A percentile compares a stretch with the other conserved stretches of the same genome.
phyloP scores from a whole-genome alignment of 108 stramenopile genomes.

The Parietichytrium sp. region DNA sequence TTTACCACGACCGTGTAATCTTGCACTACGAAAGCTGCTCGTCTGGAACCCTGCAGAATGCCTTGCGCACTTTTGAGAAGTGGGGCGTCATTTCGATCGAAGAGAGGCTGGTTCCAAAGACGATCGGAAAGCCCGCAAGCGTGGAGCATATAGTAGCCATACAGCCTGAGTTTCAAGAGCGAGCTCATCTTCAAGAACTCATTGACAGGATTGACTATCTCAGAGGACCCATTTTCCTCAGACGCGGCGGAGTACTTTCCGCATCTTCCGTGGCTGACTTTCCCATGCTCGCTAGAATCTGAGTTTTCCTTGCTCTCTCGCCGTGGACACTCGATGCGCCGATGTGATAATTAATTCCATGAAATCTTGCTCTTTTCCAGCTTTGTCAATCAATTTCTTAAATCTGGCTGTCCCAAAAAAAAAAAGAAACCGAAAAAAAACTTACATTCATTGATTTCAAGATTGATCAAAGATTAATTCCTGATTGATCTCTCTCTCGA shows the following conservation, averaged over 20 bases:
- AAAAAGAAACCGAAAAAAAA: no score
- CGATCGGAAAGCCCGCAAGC: background rate
- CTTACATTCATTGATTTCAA: no score
- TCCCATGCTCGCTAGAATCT: constrained; percentile 14
- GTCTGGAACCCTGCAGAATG: constrained; percentile 14
- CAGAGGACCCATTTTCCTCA: background rate
- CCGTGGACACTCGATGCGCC: no score
- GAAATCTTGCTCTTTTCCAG: no score
- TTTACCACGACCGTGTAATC: constrained; percentile 10
- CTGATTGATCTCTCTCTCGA: no score
- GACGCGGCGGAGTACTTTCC: background rate
- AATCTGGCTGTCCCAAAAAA: no score
- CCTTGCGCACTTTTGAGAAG: background rate
- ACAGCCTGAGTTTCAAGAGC: background rate
- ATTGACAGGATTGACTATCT: background rate
- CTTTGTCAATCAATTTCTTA: no score
- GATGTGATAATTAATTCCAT: no score
- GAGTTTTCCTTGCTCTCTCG: no score
- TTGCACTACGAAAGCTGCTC: constrained; percentile 30
- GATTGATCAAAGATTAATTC: no score
- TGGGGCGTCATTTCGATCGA: constrained; percentile 5
- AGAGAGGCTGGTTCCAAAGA: background rate
- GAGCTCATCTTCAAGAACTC: background rate
- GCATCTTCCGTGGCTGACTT: background rate
- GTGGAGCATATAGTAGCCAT: background rate